These are phyloP conservation scores for Physcomitrellopsis africana DNA, from an alignment of 225 moss, liverwort and hornwort species.

Conservation along the genomic window DNA sequence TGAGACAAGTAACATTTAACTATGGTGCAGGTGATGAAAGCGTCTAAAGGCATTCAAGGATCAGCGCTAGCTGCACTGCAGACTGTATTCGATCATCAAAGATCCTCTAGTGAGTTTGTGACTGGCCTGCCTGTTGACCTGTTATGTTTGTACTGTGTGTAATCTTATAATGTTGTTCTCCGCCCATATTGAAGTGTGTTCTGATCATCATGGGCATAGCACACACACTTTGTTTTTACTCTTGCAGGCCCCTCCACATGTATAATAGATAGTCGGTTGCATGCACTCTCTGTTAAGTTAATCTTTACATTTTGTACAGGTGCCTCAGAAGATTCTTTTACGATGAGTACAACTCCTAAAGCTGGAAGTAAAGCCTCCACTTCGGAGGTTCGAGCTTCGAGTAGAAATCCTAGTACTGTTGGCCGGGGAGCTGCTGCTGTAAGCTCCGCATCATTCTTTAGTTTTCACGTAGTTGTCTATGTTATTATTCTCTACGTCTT, in stretches of 20 bases:
- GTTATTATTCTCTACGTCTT: neutral
- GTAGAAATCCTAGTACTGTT: constrained; percentile 34
- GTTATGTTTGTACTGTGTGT: neutral
- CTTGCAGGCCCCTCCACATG: neutral
- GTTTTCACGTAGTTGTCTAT: neutral
- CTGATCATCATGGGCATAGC: neutral
- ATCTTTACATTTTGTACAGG: constrained; percentile 14
- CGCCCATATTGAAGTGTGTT: neutral
- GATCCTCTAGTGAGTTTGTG: constrained; percentile 45
- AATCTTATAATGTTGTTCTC: neutral
- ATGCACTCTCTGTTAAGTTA: constrained; percentile 10
- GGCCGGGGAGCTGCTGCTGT: constrained; percentile 41
- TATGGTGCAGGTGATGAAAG: constrained; percentile 50
- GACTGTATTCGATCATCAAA: constrained; percentile 62
- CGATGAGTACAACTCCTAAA: constrained; percentile 36
- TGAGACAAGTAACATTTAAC: neutral
- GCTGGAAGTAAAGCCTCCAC: constrained; percentile 32
- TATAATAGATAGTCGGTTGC: neutral
- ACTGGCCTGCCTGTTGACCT: neutral
- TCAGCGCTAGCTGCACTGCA: constrained; percentile 53
- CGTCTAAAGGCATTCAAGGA: constrained; percentile 63
- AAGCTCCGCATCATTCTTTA: constrained; percentile 9
- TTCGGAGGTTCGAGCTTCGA: constrained; percentile 36
- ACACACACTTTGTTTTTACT: neutral
- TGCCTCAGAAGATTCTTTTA: constrained; percentile 42